Conservation (phyloP, 2,329 filamentous ascomycete genomes). For the Coniochaeta hoffmannii region DNA sequence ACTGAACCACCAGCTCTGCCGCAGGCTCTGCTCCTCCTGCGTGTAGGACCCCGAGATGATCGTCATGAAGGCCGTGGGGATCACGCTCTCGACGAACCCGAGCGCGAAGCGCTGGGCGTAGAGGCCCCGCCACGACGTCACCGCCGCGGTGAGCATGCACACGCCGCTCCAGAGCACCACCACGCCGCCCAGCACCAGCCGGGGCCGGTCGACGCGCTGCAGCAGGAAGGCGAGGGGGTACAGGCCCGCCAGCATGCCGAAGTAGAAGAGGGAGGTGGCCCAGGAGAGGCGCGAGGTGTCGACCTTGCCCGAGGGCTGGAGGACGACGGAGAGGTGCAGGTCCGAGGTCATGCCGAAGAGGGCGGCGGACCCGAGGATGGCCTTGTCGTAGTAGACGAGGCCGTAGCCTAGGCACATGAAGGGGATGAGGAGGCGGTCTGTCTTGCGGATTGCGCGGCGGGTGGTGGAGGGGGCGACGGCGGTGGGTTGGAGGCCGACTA, state of each 20-base stretch:
- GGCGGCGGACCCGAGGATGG: conserved; percentile 64
- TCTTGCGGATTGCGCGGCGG: conserved; percentile 43
- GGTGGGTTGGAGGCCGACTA: conserved; percentile 51
- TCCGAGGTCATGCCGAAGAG: conserved; percentile 72
- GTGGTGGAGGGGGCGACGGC: conserved; percentile 41
- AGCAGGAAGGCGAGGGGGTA: conserved; percentile 67
- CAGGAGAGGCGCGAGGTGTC: conserved; percentile 64
- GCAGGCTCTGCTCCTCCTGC: conserved; percentile 54
- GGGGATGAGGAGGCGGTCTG: conserved; percentile 49
- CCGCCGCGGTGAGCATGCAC: conserved; percentile 62
- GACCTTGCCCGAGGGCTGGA: conserved; percentile 42
- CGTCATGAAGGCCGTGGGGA: conserved; percentile 61
- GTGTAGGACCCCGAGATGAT: conserved; percentile 58
- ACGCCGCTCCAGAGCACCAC: conserved; percentile 60
- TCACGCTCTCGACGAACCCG: conserved; percentile 54
- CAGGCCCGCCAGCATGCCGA: conserved; percentile 67
- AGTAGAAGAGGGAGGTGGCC: conserved; percentile 76
- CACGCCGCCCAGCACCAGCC: conserved; percentile 49
- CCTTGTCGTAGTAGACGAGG: conserved; percentile 66
- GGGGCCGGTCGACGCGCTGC: conserved; percentile 60
- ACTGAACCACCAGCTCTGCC: conserved; percentile 63
- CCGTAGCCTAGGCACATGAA: conserved; percentile 52
- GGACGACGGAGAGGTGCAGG: conserved; percentile 48
- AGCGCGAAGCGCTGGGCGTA: conserved; percentile 61
- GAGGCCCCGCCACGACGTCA: conserved; percentile 55